Evolutionary conservation across 1,284 basidiomycete species (phyloP).

Genomic region (Tetrapyrgos nigripes): DNA sequence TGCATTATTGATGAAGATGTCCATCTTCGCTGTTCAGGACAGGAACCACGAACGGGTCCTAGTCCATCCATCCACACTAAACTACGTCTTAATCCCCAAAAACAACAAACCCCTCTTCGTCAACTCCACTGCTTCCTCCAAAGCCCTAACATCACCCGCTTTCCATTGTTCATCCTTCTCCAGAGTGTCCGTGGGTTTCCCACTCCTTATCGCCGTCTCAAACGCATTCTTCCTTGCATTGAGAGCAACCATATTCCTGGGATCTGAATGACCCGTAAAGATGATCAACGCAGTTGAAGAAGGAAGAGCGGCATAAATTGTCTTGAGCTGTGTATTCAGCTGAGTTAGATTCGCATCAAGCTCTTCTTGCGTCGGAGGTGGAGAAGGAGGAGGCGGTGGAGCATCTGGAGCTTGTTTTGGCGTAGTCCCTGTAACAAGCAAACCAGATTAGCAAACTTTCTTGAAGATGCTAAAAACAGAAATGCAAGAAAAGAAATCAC

Average conservation of each 20-base stretch:
- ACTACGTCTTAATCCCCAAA: conserved; percentile 68
- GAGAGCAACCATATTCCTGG: conserved; percentile 76
- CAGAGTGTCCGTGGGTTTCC: conserved; percentile 55
- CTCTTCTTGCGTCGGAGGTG: conserved; percentile 41
- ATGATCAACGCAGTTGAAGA: conserved; percentile 82
- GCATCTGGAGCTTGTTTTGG: conserved; percentile 51
- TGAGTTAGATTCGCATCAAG: conserved; percentile 45
- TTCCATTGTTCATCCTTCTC: conserved; percentile 68
- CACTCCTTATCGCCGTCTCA: conserved; percentile 71
- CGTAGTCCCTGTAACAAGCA: conserved; percentile 58
- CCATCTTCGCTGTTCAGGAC: too few species aligned
- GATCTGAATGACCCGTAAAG: conserved; percentile 88
- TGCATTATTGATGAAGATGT: too few species aligned
- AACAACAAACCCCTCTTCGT: conserved; percentile 86
- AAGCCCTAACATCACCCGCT: conserved; percentile 72
- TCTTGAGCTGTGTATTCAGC: conserved; percentile 67
- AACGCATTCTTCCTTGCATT: conserved; percentile 74
- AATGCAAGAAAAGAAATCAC: conserved; percentile 31
- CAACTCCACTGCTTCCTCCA: conserved; percentile 81
- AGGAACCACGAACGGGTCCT: background rate
- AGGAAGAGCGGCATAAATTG: conserved; percentile 74
- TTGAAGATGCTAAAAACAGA: background rate
- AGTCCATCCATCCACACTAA: background rate
- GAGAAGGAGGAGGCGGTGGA: conserved; percentile 34
- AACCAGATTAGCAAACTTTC: conserved; percentile 30